Base-by-base conservation (phyloP, 176 grass and related monocot species). In the Triticum monococcum region DNA sequence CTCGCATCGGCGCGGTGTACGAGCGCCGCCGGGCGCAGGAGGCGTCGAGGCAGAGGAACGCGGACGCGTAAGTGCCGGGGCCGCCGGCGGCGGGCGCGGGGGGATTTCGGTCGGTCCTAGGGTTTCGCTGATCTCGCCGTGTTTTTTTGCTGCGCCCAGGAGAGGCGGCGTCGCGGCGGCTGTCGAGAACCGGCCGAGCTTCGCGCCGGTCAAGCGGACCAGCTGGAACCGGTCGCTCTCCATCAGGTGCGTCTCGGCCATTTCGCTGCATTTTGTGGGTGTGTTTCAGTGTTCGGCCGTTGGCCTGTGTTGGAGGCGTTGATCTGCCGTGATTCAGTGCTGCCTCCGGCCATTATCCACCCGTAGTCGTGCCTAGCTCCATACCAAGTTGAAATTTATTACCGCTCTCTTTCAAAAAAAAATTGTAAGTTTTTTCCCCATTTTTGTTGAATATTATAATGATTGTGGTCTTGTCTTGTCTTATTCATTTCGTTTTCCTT, bases 201-300 rank as follows among this genome's bases (percentile, higher is more conserved):
- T 90, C 41, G 81, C 2, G 45, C 87, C 78, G 9, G 46, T 68
- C 80, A 94, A 91, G 89, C 90, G 86, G 65, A 92, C 81, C 18
- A 95, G 91, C 88, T 98, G 95, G 95, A 95, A 90, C 26, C 96
- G 89, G 17, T 92, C 96, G 79, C 96, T 98, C 28, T 98, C 96
- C 59, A 98, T 94, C 81, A 98, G 96, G 96, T 98, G 70, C 78
- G 91, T 90, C 48, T 45, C 23, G 4, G 43, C 7, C 23, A 22
- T 8, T 7, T 7, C 28, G 23, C 7, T 24, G 23, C 60, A 40
- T 16, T 79, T 65, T 43, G 68, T 72, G 23, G 45, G 8, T 17
- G 12, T 16, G 40, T 8, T 17, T 46, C 38, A 12, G 11, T n/a
- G 20, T 60, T 38, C 24, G 56, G 32, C 32, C 14, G 7, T 61